phyloP scores from a whole-genome alignment of 306 rosid genomes.

The Erythrophleum fordii region DNA sequence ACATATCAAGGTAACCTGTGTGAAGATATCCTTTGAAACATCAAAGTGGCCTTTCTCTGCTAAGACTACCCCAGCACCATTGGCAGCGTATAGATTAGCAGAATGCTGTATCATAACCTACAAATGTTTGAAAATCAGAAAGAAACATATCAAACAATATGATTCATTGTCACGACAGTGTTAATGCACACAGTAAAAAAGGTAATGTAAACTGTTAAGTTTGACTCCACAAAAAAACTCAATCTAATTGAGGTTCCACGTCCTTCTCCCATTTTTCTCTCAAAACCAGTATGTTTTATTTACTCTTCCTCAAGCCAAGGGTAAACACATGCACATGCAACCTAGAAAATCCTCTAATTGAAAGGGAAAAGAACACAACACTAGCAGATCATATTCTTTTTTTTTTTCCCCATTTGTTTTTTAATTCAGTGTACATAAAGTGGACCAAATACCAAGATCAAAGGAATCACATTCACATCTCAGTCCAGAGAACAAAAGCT shows the following conservation, averaged over 20 bases:
- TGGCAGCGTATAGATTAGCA: conserved; percentile 95
- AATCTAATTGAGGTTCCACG: not conserved
- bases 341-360: not conserved
- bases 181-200: conserved; percentile 10
- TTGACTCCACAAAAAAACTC: not conserved
- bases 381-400: conserved; percentile 5
- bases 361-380: not conserved
- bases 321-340: not conserved
- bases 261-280: not conserved
- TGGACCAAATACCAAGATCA: conserved; percentile 29
- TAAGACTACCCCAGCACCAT: conserved; percentile 95
- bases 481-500: conserved; percentile 27
- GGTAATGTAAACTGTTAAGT: not conserved
- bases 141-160: conserved; percentile 31
- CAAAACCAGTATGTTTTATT: not conserved
- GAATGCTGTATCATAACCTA: conserved; percentile 95
- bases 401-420: not conserved
- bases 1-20: conserved; percentile 58
- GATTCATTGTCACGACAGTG: conserved; percentile 20
- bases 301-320: conserved; percentile 23
- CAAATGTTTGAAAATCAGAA: conserved; percentile 31
- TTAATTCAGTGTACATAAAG: conserved; percentile 21
- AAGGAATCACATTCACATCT: conserved; percentile 29
- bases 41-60: conserved; percentile 99
- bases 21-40: conserved; percentile 91